Evolutionary conservation across 1,284 basidiomycete species (phyloP).

Genomic region (Schizophyllum amplum): DNA sequence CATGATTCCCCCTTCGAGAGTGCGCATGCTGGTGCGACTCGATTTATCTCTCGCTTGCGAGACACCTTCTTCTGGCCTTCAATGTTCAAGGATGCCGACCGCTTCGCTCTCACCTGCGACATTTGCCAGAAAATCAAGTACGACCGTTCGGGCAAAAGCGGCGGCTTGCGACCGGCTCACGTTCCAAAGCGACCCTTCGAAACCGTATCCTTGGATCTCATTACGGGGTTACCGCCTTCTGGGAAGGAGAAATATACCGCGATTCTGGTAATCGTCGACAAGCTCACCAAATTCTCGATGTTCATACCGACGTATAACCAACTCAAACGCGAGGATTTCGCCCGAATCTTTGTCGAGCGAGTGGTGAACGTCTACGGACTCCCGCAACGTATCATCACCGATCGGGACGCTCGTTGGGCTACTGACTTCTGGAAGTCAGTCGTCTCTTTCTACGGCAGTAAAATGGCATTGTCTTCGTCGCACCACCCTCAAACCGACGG

Average conservation of each 20-base stretch:
- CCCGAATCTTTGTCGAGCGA: slow-evolving; percentile 15
- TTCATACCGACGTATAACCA: slow-evolving; percentile 24
- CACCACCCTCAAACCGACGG: no score
- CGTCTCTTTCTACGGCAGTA: no score
- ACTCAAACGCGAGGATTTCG: slow-evolving; percentile 7
- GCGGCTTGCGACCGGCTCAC: slow-evolving; percentile 27
- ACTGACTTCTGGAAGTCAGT: no score
- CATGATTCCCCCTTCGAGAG: slow-evolving; percentile 1
- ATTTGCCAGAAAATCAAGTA: slow-evolving; percentile 31
- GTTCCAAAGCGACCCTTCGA: no score
- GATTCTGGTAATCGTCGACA: slow-evolving; percentile 23
- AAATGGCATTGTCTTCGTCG: no score
- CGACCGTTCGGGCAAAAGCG: slow-evolving; percentile 18
- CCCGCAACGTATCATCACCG: no score
- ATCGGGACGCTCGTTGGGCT: no score
- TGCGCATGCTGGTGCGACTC: no score
- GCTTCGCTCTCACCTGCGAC: slow-evolving; percentile 24
- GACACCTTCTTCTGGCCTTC: slow-evolving; percentile 24
- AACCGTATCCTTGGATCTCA: no score
- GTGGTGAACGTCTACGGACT: slow-evolving; percentile 9
- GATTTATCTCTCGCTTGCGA: background rate
- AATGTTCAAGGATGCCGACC: slow-evolving; percentile 21
- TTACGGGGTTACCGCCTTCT: no score
- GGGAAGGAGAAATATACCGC: slow-evolving; percentile 17
- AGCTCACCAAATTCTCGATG: slow-evolving; percentile 29